Conservation (phyloP, 108 stramenopile species). For the Epipyxis sp. region DNA sequence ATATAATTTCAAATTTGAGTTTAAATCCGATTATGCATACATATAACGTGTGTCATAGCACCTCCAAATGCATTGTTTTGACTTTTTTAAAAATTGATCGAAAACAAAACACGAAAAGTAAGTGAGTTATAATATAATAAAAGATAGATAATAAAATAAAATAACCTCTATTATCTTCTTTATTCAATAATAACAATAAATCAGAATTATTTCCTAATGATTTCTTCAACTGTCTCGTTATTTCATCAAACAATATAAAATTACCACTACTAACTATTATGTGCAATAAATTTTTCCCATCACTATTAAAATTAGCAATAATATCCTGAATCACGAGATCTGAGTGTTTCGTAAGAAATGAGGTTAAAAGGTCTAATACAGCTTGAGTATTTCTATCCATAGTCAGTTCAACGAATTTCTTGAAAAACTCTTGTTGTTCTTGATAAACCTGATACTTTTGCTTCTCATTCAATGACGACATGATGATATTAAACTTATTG, state of each 20-base stretch:
- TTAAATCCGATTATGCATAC: no score
- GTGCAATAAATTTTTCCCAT: conserved; percentile 28
- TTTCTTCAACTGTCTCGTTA: no score
- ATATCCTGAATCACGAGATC: neutral
- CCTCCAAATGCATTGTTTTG: no score
- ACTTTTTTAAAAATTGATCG: no score
- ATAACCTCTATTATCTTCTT: neutral
- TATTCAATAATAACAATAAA: neutral
- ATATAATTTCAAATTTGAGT: no score
- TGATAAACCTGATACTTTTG: neutral
- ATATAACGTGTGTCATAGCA: no score
- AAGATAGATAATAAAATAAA: neutral
- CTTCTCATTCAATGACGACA: neutral
- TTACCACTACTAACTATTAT: neutral
- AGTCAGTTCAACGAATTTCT: neutral
- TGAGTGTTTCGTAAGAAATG: neutral
- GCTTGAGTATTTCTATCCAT: neutral
- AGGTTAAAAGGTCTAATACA: neutral
- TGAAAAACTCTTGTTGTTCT: neutral
- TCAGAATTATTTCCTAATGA: no score
- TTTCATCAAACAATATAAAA: neutral
- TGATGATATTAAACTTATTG: neutral
- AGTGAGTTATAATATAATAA: no score
- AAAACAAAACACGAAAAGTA: no score
- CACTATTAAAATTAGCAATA: conserved; percentile 20